Percentiles rank a stretch among this genome's conserved stretches.
Evolutionary conservation across 257 asterid genomes (phyloP).

Genomic region (Solanum clarkiae): DNA sequence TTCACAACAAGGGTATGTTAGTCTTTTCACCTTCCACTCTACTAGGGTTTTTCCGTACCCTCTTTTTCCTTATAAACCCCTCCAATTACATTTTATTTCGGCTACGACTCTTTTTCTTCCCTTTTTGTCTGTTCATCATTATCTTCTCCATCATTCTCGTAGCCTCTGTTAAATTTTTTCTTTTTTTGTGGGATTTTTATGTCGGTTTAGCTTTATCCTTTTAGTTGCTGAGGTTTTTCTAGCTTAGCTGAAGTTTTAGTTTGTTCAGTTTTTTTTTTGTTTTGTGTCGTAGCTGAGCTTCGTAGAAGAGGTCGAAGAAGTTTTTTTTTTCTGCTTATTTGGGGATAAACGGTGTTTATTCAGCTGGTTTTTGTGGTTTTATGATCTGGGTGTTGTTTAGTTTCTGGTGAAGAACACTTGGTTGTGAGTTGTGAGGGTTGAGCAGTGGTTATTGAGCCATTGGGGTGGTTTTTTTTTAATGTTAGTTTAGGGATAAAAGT

Average conservation of each 20-base stretch:
- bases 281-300: background rate
- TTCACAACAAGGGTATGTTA: constrained; percentile 9
- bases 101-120: constrained; percentile 25
- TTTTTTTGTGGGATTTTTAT: background rate
- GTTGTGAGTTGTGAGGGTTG: background rate
- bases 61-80: constrained; percentile 19
- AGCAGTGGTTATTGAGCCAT: background rate
- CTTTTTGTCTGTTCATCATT: background rate
- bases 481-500: background rate
- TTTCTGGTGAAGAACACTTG: background rate
- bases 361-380: background rate
- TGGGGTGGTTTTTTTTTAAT: background rate
- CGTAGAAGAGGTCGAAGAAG: background rate
- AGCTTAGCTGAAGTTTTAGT: constrained; percentile 12
- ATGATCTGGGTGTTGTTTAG: background rate
- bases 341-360: background rate
- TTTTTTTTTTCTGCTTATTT: background rate
- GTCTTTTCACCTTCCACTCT: constrained; percentile 39
- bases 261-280: background rate
- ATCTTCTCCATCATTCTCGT: background rate
- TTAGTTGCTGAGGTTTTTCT: background rate
- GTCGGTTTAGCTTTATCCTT: constrained; percentile 5
- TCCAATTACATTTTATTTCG: background rate
- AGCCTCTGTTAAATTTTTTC: background rate
- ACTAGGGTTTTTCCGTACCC: constrained; percentile 59